Conservation (phyloP, 2,329 filamentous ascomycete genomes). For the Calonectria montana region DNA sequence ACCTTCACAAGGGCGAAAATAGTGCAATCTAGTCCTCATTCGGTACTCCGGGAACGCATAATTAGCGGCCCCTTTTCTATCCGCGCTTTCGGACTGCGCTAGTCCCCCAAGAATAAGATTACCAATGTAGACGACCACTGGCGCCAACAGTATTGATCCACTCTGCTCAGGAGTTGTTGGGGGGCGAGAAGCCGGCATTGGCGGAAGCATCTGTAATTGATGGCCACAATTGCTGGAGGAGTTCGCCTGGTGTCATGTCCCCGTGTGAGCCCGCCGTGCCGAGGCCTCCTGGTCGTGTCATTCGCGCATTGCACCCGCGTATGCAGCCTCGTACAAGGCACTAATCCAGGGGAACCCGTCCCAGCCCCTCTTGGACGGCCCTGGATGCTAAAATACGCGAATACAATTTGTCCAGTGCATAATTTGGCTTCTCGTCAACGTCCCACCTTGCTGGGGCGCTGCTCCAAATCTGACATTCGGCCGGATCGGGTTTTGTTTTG, state of each 20-base stretch:
- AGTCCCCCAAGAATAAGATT: slow-evolving; percentile 13
- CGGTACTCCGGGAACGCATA: background rate
- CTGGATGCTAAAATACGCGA: background rate
- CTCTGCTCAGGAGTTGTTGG: background rate
- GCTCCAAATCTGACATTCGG: slow-evolving; percentile 3
- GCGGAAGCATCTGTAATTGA: background rate
- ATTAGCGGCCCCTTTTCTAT: background rate
- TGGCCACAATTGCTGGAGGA: background rate
- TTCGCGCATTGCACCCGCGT: background rate
- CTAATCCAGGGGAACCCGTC: background rate
- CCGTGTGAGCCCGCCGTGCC: background rate
- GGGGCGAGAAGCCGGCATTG: background rate
- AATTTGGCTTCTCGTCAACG: slow-evolving; percentile 7
- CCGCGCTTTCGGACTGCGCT: slow-evolving; percentile 1
- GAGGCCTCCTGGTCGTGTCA: background rate
- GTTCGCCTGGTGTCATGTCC: background rate
- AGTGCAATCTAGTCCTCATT: background rate
- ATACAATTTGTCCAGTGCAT: background rate
- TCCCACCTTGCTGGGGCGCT: slow-evolving; percentile 6
- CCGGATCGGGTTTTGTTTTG: slow-evolving; percentile 20
- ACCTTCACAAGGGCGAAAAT: background rate
- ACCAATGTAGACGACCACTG: background rate
- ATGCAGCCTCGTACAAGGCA: slow-evolving; percentile 1
- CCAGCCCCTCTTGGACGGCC: background rate
- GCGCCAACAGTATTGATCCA: background rate